Conservation (phyloP, 257 asterid species). For the Salvia miltiorrhiza region DNA sequence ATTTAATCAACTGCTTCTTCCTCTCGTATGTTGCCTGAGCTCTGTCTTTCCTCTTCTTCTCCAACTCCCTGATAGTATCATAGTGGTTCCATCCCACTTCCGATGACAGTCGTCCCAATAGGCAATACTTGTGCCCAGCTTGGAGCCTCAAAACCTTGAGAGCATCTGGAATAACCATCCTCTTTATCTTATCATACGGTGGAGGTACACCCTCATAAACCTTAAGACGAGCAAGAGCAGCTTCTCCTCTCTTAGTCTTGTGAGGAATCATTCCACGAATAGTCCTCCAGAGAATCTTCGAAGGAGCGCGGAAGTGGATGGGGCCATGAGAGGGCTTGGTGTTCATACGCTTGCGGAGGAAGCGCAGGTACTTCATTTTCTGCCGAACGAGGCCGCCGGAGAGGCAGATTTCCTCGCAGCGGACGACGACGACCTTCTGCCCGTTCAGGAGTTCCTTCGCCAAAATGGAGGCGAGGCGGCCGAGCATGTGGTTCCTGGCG, state of each 20-base stretch:
- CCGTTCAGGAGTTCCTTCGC: too few species aligned
- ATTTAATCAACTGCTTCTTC: slow-evolving; percentile 69
- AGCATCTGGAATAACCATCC: slow-evolving; percentile 85
- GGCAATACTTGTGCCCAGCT: slow-evolving; percentile 80
- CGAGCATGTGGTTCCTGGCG: too few species aligned
- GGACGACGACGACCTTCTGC: slow-evolving; percentile 36
- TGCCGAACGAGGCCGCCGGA: slow-evolving; percentile 54
- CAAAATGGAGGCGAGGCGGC: too few species aligned
- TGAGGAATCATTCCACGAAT: slow-evolving; percentile 77
- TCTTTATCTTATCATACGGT: slow-evolving; percentile 61
- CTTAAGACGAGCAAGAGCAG: slow-evolving; percentile 68
- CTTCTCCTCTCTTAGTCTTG: slow-evolving; percentile 74
- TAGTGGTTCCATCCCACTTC: slow-evolving; percentile 96
- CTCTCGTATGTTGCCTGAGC: slow-evolving; percentile 69
- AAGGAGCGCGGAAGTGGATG: slow-evolving; percentile 49
- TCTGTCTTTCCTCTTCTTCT: slow-evolving; percentile 89
- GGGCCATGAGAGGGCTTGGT: slow-evolving; percentile 51
- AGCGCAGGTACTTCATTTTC: slow-evolving; percentile 45
- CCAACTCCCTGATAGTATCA: slow-evolving; percentile 82
- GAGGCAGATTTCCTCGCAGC: slow-evolving; percentile 48
- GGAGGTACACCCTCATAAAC: slow-evolving; percentile 67
- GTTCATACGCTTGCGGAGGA: slow-evolving; percentile 49
- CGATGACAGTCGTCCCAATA: slow-evolving; percentile 80
- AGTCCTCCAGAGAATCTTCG: slow-evolving; percentile 48
- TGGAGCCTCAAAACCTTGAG: slow-evolving; percentile 91